Conservation (phyloP, 345 rosid species). For the Eucalyptus cladocalyx region DNA sequence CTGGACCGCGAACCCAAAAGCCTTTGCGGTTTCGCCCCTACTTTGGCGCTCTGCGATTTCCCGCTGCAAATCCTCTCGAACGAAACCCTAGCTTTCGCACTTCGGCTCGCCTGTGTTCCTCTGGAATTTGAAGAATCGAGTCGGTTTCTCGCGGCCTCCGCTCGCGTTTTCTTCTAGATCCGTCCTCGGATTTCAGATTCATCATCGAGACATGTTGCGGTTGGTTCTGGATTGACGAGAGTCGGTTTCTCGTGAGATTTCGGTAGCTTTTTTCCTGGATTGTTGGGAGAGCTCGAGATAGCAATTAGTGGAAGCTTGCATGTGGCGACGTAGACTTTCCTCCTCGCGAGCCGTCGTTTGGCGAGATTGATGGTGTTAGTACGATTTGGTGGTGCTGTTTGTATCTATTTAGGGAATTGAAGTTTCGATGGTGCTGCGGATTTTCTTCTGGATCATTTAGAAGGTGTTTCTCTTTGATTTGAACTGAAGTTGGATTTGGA, state of each 20-base stretch:
- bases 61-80: background rate
- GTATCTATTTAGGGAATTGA: background rate
- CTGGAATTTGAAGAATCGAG: background rate
- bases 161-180: background rate
- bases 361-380: background rate
- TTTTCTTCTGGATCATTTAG: background rate
- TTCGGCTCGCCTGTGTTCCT: background rate
- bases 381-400: background rate
- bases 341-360: background rate
- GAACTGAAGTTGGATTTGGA: background rate
- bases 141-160: background rate
- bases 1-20: background rate
- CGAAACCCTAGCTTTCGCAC: background rate
- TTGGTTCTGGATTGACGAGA: background rate
- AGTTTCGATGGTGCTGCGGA: background rate
- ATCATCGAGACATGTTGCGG: background rate
- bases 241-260: background rate
- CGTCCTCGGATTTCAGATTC: background rate
- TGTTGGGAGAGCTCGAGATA: background rate
- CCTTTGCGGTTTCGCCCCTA: background rate
- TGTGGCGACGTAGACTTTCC: background rate
- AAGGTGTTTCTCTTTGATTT: background rate
- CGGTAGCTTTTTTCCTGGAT: background rate
- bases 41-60: slow-evolving; percentile 2
- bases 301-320: background rate